Base-by-base conservation (phyloP, 164 flowering plant genomes). In the Stephania japonica region DNA sequence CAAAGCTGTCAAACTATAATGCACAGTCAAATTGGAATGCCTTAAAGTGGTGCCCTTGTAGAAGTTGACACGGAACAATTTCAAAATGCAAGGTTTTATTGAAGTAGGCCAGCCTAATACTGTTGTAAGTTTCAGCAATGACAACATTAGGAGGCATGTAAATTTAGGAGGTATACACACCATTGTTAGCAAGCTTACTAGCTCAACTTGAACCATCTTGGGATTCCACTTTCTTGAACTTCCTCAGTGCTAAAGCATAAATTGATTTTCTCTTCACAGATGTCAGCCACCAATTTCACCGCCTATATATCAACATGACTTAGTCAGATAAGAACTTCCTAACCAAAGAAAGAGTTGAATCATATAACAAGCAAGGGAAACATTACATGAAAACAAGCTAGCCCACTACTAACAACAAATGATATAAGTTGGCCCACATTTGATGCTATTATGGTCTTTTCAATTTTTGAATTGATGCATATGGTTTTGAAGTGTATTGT, bases 191-290 rank as follows among this genome's bases (percentile, higher is more conserved):
- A n/a, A n/a, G n/a, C n/a, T n/a, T n/a, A 71, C 11, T 32, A 68
- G 42, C 49, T 24, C 65, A 80, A 61, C 74, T 76, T 73, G 77
- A 80, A 73, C 68, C 72, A 56, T 83, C 82, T 71, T 83, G 83
- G 12, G 75, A 74, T n/a, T 74, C 84, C 59, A 69, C 63, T 41
- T 89, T 86, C 70, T 91, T 86, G 41, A 90, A 90, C 78, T 87
- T 89, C 79, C 77, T 82, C 75, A 94, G 78, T n/a, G 97, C 97
- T 23, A 92, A 82, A 14, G 94, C 79, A 83, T 92, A 94, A 47
- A 94, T 74, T 32, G 80, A 79, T 80, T 90, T 92, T 71, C 85
- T 85, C 73, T 82, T 93, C 78, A 83, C 81, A 7, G 94, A 88
- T 70, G 88, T 82, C 85, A 61, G 96, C 85, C 59, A 91, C 96